Evolutionary conservation across 2,329 filamentous ascomycete genomes (phyloP), one percentile per base, ranked within the genome.

Genomic region (Phaeosphaeriaceae sp.): DNA sequence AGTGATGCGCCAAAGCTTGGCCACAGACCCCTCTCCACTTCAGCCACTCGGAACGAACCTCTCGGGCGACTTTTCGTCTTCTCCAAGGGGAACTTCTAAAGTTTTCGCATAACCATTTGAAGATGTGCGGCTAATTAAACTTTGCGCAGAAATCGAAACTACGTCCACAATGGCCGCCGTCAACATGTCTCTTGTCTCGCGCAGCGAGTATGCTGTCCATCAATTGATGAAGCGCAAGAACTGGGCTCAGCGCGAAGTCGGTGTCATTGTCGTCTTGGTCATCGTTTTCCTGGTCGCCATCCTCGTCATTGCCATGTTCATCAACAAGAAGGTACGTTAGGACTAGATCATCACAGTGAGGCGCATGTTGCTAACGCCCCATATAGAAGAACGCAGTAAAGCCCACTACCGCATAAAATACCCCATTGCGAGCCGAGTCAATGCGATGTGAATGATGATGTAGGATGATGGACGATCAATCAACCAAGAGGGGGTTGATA

Each of bases 191-290:
- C 61, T 73, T 54, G 61, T 67, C 50, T 68, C 70, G 48, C 68
- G 69, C 60, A 68, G 64, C 68, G 68, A 73, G 54, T 64, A 59
- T 45, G 64, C 68, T 47, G 54, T 72, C 58, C 66, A 65, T 64
- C 70, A 74, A 42, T 61, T 85, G 54, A 66, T 74, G 64, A 84
- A 80, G 76, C 79, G 84, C 73, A 64, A 67, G 48, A 83, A 85
- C 76, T 87, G 82, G 81, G 82, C 84, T 18, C 60, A 71, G 52
- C 63, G 72, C 26, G 81, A 87, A 64, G 77, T 81, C 36, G 84
- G 84, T 70, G 83, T 86, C 54, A 77, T 87, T 42, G 74, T 86
- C 56, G 84, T 87, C 48, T 84, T 87, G 72, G 78, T 74, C 70
- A 83, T 87, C 60, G 76, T 86, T 68, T 82, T 82, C 63, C 61